Evolutionary conservation across 1,284 basidiomycete genomes (phyloP), one percentile per base, ranked within the genome.

Genomic region (Moesziomyces sp.): DNA sequence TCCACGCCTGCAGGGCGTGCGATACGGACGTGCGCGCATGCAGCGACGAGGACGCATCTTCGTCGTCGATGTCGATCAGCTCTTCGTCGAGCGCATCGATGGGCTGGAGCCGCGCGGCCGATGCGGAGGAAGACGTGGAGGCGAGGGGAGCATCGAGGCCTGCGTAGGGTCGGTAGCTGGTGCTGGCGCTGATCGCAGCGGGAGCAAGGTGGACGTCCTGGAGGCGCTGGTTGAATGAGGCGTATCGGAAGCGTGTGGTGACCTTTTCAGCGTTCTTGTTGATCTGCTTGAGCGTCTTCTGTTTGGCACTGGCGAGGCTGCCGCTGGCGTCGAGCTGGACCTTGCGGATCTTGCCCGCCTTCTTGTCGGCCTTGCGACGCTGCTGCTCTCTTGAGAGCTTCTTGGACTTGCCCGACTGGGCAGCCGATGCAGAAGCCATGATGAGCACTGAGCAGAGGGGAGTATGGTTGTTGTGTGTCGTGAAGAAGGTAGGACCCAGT

Each of bases 161-260:
- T 3, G 77, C 75, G 34, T 77, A 78, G 21, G 58, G 74, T 50
- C 63, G 70, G 38, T 56, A 79, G 58, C 58, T 69, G 45, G 57
- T 64, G 45, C 74, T 72, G 24, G 68, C 66, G 44, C 63, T 64
- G 54, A 73, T 76, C 11, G 62, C 67, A 21, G 74, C 61, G 8
- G 74, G 68, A 19, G 74, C 74, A 26, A 84, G 77, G 40, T 82
- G 78, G 5, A 81, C 76, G 28, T 80, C 57, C 35, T 78, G 72
- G 45, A 84, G 78, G 8, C 81, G 76, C 56, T 84, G 79, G 53
- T 83, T 82, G 78, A 84, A 84, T 21, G 83, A 84, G 38, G 76
- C 74, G 58, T 84, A 84, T 43, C 73, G 61, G 55, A 78, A 82
- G 34, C 62, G 56, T 30, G 60, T 67, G 46, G 61, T 61, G 57